Evolutionary conservation across 2,329 filamentous ascomycete species (phyloP).

Genomic region (Penicillium occitanis): DNA sequence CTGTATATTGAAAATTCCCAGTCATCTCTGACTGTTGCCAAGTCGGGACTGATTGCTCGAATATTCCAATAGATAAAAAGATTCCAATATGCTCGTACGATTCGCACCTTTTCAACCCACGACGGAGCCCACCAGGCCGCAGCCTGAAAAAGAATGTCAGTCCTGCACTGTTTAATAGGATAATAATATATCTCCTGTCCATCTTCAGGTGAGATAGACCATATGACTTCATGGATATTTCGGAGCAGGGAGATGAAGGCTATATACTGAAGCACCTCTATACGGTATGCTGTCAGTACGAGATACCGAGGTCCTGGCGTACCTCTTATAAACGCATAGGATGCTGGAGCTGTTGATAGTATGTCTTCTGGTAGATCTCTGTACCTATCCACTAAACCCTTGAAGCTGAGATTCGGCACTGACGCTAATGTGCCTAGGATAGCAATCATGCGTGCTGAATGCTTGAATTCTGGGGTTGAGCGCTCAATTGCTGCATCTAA

Average conservation of each 20-base stretch:
- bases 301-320: constrained; percentile 16
- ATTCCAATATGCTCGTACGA: constrained; percentile 17
- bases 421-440: constrained; percentile 9
- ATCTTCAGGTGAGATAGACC: not conserved
- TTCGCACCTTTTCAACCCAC: constrained; percentile 6
- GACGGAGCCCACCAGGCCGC: constrained; percentile 13
- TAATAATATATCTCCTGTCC: not conserved
- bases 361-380: constrained; percentile 2
- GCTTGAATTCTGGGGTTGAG: constrained; percentile 15
- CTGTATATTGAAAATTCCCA: not conserved
- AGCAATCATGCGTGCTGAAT: constrained; percentile 13
- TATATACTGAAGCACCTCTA: constrained; percentile 18
- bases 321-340: constrained; percentile 12
- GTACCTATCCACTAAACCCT: constrained; percentile 1
- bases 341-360: constrained; percentile 11
- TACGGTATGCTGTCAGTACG: constrained; percentile 11
- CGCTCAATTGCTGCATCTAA: constrained; percentile 11
- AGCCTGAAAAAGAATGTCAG: constrained; percentile 2
- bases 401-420: constrained; percentile 1
- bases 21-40: not conserved
- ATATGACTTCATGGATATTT: constrained; percentile 20
- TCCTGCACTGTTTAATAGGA: constrained; percentile 4
- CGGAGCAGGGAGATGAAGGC: constrained; percentile 13
- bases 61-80: constrained; percentile 17
- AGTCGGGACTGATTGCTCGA: not conserved